Evolutionary conservation across 257 asterid species (phyloP), one percentile per base, ranked within the genome.

Genomic region (Cordia subcordata): DNA sequence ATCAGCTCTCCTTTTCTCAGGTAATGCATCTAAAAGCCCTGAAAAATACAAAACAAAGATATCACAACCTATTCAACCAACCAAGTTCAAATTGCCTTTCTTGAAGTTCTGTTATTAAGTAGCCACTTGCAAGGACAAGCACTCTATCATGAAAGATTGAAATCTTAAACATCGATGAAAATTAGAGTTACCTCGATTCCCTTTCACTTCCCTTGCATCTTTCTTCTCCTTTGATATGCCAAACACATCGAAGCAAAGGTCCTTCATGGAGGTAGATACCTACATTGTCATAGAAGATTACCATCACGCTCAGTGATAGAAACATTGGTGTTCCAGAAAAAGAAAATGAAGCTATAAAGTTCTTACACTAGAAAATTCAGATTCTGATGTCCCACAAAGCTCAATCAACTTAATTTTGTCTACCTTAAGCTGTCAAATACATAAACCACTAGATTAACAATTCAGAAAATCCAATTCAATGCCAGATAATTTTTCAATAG

Each of bases 21-120:
- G 99, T 23, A 93, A 76, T 59, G 68, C 96, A 77, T 93, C 95
- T n/a, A 93, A 75, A 54, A 93, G 81, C 58, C 79, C 99, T 93
- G 86, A 58, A 55, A 37, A 16, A 19, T 20, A 52, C 15, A 27
- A 44, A 15, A 11, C 11, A 66, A 50, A 49, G 50, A 20, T 53
- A 22, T 20, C 14, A 53, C 57, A 52, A 20, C n/a, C 3, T 1
- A 0, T 6, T 27, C 35, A 27, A 27, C 6, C 16, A 49, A 15
- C 10, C n/a, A n/a, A 20, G 8, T 49, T 16, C 10, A 13, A 15
- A 49, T 0, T 21, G 11, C 20, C 13, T 9, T 15, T 13, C 54
- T 47, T 27, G 35, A 27, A 27, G 54, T n/a, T 6, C 4, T 12
- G 3, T 15, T 3, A 18, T 17, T n/a, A 13, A 49, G 16, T 17